Conservation (phyloP, 108 stramenopile species). For the Asterionellopsis glacialis region DNA sequence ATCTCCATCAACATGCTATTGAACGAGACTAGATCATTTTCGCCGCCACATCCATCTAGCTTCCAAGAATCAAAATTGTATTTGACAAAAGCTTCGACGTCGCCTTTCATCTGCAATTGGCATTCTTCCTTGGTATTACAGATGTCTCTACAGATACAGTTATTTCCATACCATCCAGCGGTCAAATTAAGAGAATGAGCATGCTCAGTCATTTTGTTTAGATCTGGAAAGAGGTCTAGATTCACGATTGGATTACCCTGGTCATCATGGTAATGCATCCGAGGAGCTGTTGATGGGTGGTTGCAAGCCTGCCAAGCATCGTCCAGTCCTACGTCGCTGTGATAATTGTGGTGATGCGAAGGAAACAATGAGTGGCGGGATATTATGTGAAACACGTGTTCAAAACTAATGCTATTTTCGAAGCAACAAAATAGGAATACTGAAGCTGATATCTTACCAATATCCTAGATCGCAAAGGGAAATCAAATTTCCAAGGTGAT, state of each 20-base stretch:
- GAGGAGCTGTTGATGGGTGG: conserved; percentile 2
- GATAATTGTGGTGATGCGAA: no score
- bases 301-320: conserved; percentile 39
- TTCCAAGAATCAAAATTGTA: conserved; percentile 33
- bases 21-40: conserved; percentile 13
- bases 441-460: neutral
- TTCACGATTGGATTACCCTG: conserved; percentile 35
- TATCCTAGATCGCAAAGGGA: conserved; percentile 40
- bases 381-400: no score
- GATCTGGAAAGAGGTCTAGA: conserved; percentile 21
- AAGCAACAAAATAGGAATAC: no score
- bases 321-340: conserved; percentile 40
- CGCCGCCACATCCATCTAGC: conserved; percentile 35
- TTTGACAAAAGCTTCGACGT: conserved; percentile 32
- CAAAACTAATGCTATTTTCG: no score
- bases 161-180: conserved; percentile 51
- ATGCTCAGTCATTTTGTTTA: conserved; percentile 29
- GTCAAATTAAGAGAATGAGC: conserved; percentile 34
- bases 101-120: conserved; percentile 13
- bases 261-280: conserved; percentile 28
- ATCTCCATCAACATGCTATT: conserved; percentile 12
- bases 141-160: conserved; percentile 34
- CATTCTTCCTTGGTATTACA: conserved; percentile 7
- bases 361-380: no score
- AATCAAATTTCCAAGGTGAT: conserved; percentile 7